These are phyloP conservation scores for Vitis rupestris DNA, from an alignment of 164 flowering plant genomes.

Conservation along the genomic window DNA sequence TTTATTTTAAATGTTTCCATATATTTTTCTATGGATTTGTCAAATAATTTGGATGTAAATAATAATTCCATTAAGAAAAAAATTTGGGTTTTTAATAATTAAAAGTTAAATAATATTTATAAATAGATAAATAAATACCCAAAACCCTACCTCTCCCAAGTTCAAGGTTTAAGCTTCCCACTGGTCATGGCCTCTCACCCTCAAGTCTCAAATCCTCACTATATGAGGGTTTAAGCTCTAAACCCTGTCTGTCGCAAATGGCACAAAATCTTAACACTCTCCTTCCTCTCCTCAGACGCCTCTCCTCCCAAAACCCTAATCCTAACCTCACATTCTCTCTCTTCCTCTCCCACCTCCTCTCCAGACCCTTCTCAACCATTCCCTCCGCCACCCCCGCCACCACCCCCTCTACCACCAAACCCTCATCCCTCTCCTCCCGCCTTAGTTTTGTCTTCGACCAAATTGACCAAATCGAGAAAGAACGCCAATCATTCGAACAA, in stretches of 20 bases:
- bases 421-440: constrained; percentile 73
- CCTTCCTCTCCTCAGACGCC: constrained; percentile 28
- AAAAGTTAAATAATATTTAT: too few relatives aligned
- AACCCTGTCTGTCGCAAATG: constrained; percentile 18
- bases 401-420: constrained; percentile 29
- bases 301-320: constrained; percentile 13
- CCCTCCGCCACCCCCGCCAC: constrained; percentile 12
- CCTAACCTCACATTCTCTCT: constrained; percentile 5
- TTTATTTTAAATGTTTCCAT: too few relatives aligned
- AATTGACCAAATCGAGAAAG: constrained; percentile 78
- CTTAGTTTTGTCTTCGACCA: constrained; percentile 95
- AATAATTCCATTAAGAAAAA: background rate
- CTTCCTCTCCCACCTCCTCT: constrained; percentile 9
- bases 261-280: constrained; percentile 26
- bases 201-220: too few relatives aligned
- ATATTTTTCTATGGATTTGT: too few relatives aligned
- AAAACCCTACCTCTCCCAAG: background rate
- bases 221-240: constrained; percentile 9
- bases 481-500: constrained; percentile 27
- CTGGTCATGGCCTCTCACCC: too few relatives aligned
- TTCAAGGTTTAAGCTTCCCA: constrained; percentile 6
- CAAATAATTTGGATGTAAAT: too few relatives aligned
- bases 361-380: constrained; percentile 32
- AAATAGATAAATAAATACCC: too few relatives aligned
- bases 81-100: too few relatives aligned